Conservation (phyloP, 2,329 filamentous ascomycete species). For the Botrytis medusae region DNA sequence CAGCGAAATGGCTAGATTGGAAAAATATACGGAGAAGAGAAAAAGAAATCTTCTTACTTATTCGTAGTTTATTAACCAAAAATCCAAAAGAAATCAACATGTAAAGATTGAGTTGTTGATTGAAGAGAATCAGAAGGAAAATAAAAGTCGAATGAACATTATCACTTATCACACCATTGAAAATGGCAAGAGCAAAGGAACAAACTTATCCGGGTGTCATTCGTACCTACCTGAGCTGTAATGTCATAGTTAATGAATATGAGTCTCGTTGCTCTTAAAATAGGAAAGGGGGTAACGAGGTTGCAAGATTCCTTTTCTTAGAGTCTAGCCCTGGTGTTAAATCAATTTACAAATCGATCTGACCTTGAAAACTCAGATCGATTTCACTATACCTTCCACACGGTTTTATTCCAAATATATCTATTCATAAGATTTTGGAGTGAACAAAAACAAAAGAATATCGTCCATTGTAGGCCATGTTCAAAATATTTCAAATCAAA, state of each 20-base stretch:
- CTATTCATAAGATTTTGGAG: not conserved
- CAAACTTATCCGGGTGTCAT: not conserved
- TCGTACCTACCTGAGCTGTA: not conserved
- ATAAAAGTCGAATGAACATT: not conserved
- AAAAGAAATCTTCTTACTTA: not conserved
- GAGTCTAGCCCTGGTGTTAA: not conserved
- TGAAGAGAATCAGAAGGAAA: not conserved
- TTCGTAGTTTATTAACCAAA: conserved; percentile 10
- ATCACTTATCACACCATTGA: not conserved
- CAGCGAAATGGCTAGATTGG: too few species aligned
- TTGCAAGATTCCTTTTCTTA: not conserved
- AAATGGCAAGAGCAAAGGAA: not conserved
- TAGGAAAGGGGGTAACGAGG: conserved; percentile 1
- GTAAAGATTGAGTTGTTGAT: not conserved
- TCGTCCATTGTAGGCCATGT: not conserved
- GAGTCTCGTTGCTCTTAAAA: not conserved
- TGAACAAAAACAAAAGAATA: not conserved
- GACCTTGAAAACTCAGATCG: not conserved
- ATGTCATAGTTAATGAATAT: not conserved
- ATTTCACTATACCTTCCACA: not conserved
- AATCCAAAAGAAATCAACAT: conserved; percentile 3
- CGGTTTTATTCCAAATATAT: not conserved
- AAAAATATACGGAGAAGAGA: not conserved
- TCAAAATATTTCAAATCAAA: not conserved
- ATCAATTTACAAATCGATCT: not conserved